phyloP scores from a whole-genome alignment of 2,329 filamentous ascomycete genomes.

The Penicillium occitanis region DNA sequence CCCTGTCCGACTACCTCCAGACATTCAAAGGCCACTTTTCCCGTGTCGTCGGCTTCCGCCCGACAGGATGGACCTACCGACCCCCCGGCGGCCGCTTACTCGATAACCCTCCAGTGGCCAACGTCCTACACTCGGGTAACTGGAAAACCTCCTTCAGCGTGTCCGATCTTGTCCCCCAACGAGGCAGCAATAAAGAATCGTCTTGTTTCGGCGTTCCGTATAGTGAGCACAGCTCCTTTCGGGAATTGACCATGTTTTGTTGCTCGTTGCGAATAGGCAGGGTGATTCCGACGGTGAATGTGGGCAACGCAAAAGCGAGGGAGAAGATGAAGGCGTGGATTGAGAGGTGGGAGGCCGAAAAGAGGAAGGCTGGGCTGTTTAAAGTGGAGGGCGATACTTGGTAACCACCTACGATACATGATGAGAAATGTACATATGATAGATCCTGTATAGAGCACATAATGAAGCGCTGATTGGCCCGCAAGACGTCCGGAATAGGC shows the following conservation, averaged over 20 bases:
- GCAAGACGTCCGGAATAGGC: neutral
- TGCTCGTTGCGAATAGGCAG: conserved; percentile 83
- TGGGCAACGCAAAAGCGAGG: conserved; percentile 62
- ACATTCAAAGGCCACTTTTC: conserved; percentile 78
- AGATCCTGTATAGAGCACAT: neutral
- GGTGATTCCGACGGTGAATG: conserved; percentile 91
- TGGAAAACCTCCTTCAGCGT: conserved; percentile 76
- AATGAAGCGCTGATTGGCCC: neutral
- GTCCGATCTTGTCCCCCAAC: conserved; percentile 73
- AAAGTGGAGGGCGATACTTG: conserved; percentile 38
- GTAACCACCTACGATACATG: conserved; percentile 22
- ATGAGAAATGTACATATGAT: neutral
- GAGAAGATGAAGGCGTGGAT: conserved; percentile 68
- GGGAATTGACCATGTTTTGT: conserved; percentile 90
- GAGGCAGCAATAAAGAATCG: conserved; percentile 77
- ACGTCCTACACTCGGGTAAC: conserved; percentile 63
- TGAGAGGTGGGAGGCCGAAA: conserved; percentile 63
- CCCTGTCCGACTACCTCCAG: conserved; percentile 82
- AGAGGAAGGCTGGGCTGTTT: conserved; percentile 62
- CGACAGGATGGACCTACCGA: conserved; percentile 91
- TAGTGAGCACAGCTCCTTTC: conserved; percentile 91
- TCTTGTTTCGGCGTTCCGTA: conserved; percentile 95
- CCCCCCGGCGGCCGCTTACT: conserved; percentile 64
- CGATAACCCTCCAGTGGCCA: conserved; percentile 63
- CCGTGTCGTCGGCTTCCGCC: conserved; percentile 84